Base-by-base conservation (phyloP, 2,329 filamentous ascomycete species). In the Cytospora chrysosperma region DNA sequence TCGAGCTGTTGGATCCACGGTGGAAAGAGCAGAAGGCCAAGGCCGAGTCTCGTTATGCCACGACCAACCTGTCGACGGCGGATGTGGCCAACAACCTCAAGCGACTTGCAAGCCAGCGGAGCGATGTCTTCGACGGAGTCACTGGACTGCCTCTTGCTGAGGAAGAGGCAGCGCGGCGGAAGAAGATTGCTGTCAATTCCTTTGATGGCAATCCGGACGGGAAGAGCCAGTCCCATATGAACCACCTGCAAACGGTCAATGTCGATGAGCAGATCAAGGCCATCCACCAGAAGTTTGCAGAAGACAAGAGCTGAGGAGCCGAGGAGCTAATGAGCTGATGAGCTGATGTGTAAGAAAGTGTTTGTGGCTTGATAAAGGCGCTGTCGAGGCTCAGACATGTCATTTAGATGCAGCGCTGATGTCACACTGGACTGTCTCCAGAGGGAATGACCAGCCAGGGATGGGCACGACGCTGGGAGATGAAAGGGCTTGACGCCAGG, bases 11-110 rank as follows among this genome's bases (percentile, higher is more conserved):
- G 64, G 94, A 98, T 74, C 94, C 94, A 0, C 86, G 90, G 64
- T 98, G 94, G 93, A 96, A 96, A 75, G 93, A 97, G 74, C 93
- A 98, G 75, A 92, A 93, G 69, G 90, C 91, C 63, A 96, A 96
- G 75, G 88, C 91, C 19, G 92, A 97, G 53, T 87, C 90, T 15
- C 89, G 94, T 67, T 92, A 90, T 68, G 86, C 91, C 1, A 93
- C 91, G 0, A 96, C 93, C 12, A 97, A 96, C 70, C 78, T 97
- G 12, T 91, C 90, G 1, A 94, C 92, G 4, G 86, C 85, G 37
- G 94, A 98, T 70, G 92, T 96, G 53, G 93, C 93, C 58, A 93
- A 92, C 75, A 97, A 98, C 74, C 84, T 98, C 67, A 98, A 98
- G 81, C 89, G 94, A n/a, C 82, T 98, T 58, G 93, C 93, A 27